Percentiles rank a stretch among this genome's conserved stretches.
phyloP scores from a whole-genome alignment of 2,329 filamentous ascomycete species.

The Phoma sp. region DNA sequence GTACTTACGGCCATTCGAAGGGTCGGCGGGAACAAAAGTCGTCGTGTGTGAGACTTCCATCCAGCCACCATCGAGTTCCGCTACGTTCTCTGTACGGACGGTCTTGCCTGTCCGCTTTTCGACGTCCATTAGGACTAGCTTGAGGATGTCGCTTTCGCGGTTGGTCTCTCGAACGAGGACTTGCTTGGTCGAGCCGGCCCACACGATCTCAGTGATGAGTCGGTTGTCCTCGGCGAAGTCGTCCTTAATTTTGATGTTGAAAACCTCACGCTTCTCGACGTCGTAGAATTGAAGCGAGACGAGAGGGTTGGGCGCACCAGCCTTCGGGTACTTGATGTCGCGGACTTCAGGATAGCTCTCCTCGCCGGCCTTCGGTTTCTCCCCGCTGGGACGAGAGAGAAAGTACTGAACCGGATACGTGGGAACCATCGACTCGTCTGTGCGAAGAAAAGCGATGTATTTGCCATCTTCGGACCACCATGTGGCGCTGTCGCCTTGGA shows the following conservation, averaged over 20 bases:
- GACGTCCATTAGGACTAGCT: slow-evolving; percentile 85
- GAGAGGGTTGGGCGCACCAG: slow-evolving; percentile 89
- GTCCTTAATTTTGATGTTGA: slow-evolving; percentile 76
- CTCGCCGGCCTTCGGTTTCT: slow-evolving; percentile 69
- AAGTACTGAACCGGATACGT: slow-evolving; percentile 95
- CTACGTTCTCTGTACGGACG: slow-evolving; percentile 79
- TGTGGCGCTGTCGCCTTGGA: slow-evolving; percentile 78
- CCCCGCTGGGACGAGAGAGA: slow-evolving; percentile 81
- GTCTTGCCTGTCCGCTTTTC: slow-evolving; percentile 74
- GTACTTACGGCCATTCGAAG: slow-evolving; percentile 72
- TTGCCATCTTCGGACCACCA: slow-evolving; percentile 96
- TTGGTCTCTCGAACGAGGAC: slow-evolving; percentile 92
- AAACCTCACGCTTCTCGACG: slow-evolving; percentile 75
- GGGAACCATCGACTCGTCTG: slow-evolving; percentile 90
- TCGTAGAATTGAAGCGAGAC: slow-evolving; percentile 92
- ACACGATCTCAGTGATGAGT: slow-evolving; percentile 90
- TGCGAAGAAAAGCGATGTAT: slow-evolving; percentile 88
- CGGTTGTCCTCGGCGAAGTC: slow-evolving; percentile 82
- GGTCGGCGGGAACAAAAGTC: slow-evolving; percentile 83
- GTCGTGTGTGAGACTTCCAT: slow-evolving; percentile 92
- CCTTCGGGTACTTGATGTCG: slow-evolving; percentile 96
- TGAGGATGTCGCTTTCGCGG: slow-evolving; percentile 88
- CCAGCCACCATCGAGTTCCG: slow-evolving; percentile 92
- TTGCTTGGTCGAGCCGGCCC: slow-evolving; percentile 76
- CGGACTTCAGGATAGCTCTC: slow-evolving; percentile 90